Base-by-base conservation (phyloP, 805 yeast genomes). In the Grigorovia jiainica region DNA sequence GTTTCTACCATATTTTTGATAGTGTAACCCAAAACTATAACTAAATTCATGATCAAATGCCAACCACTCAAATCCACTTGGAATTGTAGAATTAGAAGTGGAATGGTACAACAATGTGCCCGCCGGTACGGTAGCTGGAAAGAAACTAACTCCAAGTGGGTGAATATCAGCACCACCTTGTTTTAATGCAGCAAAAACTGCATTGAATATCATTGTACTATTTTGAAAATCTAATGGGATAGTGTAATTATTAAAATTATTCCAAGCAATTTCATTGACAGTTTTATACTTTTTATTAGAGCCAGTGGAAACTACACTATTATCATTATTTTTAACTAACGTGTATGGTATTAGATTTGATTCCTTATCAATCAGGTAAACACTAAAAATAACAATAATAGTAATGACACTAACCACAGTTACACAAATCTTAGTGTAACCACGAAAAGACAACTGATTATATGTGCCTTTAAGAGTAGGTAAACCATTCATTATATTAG, bases 41-140 rank as follows among this genome's bases (percentile, higher is more conserved):
- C 80, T 73, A 57, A 78, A 78, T 50, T 78, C 83, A 47, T 66
- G 71, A 52, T 78, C 81, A 71, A 78, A 63, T 1, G 84, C 85
- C 9, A 76, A 59, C 84, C 85, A 78, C 53, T 79, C 84, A 25
- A 68, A 68, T 19, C 64, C 52, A 0, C 54, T 53, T 1, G 82
- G 82, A 8, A 75, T 49, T 3, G 51, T 43, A 0, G 67, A 66
- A n/a, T 52, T 46, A 4, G 75, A 75, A 0, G 79, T 65, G 0
- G 79, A 64, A 55, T 78, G 84, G 43, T 75, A 79, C 39, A 79
- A 51, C 30, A 73, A 50, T 0, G 83, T 76, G 4, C 80, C 80
- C 35, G 72, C 65, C 0, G 83, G 82, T 19, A 79, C 65, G 42
- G 68, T 69, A 1, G 80, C 84, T 0, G 85, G 82, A 33, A 78